A percentile compares a stretch with the other conserved stretches of the same genome.
phyloP scores from a whole-genome alignment of 73 alveolate genomes.

The Stentor coeruleus region DNA sequence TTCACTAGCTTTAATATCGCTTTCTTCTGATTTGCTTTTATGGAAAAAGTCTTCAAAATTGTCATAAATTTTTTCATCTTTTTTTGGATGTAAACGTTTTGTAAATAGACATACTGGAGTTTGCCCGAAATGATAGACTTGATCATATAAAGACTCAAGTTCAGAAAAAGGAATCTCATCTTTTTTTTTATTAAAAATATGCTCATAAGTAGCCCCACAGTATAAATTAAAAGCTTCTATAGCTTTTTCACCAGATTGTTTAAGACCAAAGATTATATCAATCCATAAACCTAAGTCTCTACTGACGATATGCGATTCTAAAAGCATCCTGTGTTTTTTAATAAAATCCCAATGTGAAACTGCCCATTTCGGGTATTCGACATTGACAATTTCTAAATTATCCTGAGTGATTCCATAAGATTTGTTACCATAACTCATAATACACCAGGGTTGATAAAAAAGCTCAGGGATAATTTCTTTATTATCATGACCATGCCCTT shows the following conservation, averaged over 20 bases:
- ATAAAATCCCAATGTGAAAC: slow-evolving; percentile 47
- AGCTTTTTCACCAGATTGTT: slow-evolving; percentile 75
- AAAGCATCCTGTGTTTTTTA: slow-evolving; percentile 50
- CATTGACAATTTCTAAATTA: slow-evolving; percentile 56
- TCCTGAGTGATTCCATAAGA: slow-evolving; percentile 64
- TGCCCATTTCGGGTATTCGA: slow-evolving; percentile 64
- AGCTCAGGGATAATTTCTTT: slow-evolving; percentile 97
- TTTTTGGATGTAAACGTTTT: not conserved
- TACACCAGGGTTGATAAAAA: slow-evolving; percentile 71
- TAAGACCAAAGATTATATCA: slow-evolving; percentile 82
- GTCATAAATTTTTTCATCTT: not conserved
- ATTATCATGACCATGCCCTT: slow-evolving; percentile 66
- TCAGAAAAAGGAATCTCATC: not conserved
- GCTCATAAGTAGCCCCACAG: slow-evolving; percentile 65
- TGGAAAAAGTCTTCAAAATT: not conserved
- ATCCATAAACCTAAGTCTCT: slow-evolving; percentile 75
- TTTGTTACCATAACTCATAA: slow-evolving; percentile 57
- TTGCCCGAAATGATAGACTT: slow-evolving; percentile 18
- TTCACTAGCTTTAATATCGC: not conserved
- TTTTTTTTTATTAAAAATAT: slow-evolving; percentile 21
- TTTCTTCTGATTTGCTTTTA: not conserved
- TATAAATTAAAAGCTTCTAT: slow-evolving; percentile 59
- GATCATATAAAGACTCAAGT: not conserved
- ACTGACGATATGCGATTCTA: slow-evolving; percentile 68
- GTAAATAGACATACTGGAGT: not conserved